Percentiles rank a stretch among this genome's conserved stretches.
Conservation (phyloP, 768 basidiomycete genomes). For the Auricularia auricula-judae region DNA sequence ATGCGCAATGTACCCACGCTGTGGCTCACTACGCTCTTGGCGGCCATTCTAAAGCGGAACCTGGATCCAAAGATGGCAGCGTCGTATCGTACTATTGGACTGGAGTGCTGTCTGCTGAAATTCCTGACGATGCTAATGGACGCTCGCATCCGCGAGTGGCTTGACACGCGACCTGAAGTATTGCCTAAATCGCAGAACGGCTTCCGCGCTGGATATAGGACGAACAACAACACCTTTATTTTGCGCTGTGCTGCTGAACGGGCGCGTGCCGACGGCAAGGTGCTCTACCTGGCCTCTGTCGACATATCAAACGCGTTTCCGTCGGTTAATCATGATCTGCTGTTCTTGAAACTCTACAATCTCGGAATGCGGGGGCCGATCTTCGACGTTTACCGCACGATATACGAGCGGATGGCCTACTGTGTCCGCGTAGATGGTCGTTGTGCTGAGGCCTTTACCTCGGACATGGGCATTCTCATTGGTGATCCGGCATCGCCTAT, state of each 20-base stretch:
- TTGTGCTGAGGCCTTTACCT: conserved; percentile 11
- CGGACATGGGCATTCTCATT: conserved; percentile 16
- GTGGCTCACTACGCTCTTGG: conserved; percentile 10
- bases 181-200: conserved; percentile 21
- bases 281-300: conserved; percentile 14
- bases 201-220: conserved; percentile 12
- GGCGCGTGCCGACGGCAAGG: conserved; percentile 9
- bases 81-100: conserved; percentile 17
- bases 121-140: conserved; percentile 16
- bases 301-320: conserved; percentile 15
- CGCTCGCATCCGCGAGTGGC: conserved; percentile 9
- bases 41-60: conserved; percentile 12
- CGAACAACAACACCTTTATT: conserved; percentile 10
- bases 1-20: conserved; percentile 4
- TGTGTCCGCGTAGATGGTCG: conserved; percentile 3
- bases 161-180: conserved; percentile 7
- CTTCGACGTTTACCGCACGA: conserved; percentile 19
- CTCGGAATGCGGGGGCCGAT: conserved; percentile 12
- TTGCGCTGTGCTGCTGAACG: conserved; percentile 14
- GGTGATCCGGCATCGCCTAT: conserved; percentile 19
- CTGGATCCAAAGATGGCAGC: conserved; percentile 10
- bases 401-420: conserved; percentile 17
- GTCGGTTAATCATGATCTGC: not conserved
- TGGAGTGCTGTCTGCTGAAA: conserved; percentile 21
- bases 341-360: conserved; percentile 8